Evolutionary conservation across 179 eudicot genomes (phyloP), one percentile per base, ranked within the genome.

Genomic region (Sideroxylon spinosum): DNA sequence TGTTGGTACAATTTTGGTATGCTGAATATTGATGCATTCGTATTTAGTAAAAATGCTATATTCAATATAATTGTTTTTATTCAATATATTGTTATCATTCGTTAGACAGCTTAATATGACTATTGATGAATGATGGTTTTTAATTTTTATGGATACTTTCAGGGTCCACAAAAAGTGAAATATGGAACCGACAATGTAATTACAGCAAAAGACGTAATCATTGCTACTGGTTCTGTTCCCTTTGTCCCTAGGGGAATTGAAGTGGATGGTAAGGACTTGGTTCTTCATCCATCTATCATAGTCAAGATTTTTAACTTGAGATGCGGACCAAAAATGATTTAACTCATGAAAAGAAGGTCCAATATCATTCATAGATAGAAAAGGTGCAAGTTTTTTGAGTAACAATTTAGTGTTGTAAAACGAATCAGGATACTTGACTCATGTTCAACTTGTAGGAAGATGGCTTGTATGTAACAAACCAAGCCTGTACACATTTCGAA

Each of bases 201-300:
- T 79, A 96, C 97, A 23, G 97, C 98, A 73, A 96, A 91, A 84
- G 94, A 96, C 81, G 89, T 94, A 79, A 92, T 96, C 77, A 92
- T 96, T 88, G 99, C 99, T 22, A 96, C 99, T 81, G 99, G 99
- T 81, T 96, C 99, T 76, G 91, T 89, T 77, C 99, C 99, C 57
- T 82, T 87, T 73, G 99, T 96, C 56, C 99, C 99, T 48, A 96
- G 89, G 87, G 99, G 99, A 85, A 92, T 96, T 78, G 99, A 96
- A 87, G 91, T 94, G 84, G 99, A 96, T 89, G 98, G 99, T 94
- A 88, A 84, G 81, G 80, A 46, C 77, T 83, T 68, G 46, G 74
- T 29, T 77, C 56, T 53, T 22, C 17, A n/a, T 65, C 81, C 70
- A 44, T 80, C 74, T 65, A 55, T 19, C 20, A 14, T 71, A 6